These are phyloP conservation scores for Yamadazyma dendronema DNA, from an alignment of 1,139 yeast genomes.

Conservation along the genomic window DNA sequence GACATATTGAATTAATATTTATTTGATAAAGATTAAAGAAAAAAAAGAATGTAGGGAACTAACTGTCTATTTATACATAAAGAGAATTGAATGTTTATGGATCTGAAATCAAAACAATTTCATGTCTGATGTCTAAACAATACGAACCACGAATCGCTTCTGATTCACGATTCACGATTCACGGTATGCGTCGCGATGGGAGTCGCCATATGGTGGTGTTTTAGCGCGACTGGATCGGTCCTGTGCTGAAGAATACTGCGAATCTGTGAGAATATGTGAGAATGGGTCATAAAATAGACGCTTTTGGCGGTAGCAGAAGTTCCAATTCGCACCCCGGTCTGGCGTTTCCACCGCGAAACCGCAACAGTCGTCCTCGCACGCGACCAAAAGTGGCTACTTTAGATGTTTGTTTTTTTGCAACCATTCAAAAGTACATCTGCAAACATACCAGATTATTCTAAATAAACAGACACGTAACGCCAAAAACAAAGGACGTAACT, in stretches of 20 bases:
- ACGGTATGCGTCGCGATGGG: background rate
- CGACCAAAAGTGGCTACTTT: background rate
- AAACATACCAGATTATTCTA: no score
- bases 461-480: background rate
- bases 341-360: background rate
- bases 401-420: background rate
- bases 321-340: background rate
- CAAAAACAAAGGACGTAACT: no score
- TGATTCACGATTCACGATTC: background rate
- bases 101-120: no score
- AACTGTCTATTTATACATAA: constrained; percentile 9
- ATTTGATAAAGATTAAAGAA: constrained; percentile 7
- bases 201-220: background rate
- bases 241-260: background rate
- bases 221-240: background rate
- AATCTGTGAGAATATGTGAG: background rate
- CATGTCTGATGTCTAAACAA: background rate
- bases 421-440: background rate
- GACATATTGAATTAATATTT: constrained; percentile 60
- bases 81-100: background rate
- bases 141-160: background rate
- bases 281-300: background rate
- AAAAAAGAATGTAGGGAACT: constrained; percentile 3
- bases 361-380: no score
- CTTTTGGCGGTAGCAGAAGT: background rate